phyloP scores from a whole-genome alignment of 768 basidiomycete genomes.

The Pulveroboletus sp. region DNA sequence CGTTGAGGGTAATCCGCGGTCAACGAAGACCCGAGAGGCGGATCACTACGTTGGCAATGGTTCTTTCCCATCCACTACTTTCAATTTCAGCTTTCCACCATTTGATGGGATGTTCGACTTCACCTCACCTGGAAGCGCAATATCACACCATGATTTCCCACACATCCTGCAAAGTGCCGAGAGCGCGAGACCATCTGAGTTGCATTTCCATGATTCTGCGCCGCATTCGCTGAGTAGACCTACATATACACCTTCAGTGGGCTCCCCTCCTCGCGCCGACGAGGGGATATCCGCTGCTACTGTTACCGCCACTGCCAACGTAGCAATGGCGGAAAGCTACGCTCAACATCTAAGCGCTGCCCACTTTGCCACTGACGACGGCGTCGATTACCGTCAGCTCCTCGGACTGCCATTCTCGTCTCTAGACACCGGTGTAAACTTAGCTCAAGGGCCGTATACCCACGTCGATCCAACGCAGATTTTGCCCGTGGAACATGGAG shows the following conservation, averaged over 20 bases:
- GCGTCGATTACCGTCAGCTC: slow-evolving; percentile 57
- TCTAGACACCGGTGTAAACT: slow-evolving; percentile 38
- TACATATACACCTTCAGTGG: slow-evolving; percentile 35
- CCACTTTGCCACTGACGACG: slow-evolving; percentile 50
- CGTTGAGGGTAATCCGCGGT: slow-evolving; percentile 35
- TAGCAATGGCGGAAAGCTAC: slow-evolving; percentile 70
- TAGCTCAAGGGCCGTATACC: slow-evolving; percentile 54
- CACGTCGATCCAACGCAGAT: slow-evolving; percentile 95
- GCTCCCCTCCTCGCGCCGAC: slow-evolving; percentile 27
- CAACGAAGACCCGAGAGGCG: slow-evolving; percentile 30
- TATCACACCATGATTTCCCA: slow-evolving; percentile 34
- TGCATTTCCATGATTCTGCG: slow-evolving; percentile 30
- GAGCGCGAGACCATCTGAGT: slow-evolving; percentile 25
- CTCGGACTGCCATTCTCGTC: slow-evolving; percentile 62
- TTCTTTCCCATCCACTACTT: slow-evolving; percentile 62
- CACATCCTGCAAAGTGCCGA: slow-evolving; percentile 30
- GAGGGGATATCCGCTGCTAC: slow-evolving; percentile 63
- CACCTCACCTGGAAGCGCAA: slow-evolving; percentile 31
- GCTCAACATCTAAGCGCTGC: slow-evolving; percentile 54
- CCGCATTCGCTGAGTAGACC: slow-evolving; percentile 27
- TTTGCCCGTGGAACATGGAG: slow-evolving; percentile 40
- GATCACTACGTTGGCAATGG: slow-evolving; percentile 39
- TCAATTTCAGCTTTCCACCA: slow-evolving; percentile 69
- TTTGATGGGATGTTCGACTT: slow-evolving; percentile 62
- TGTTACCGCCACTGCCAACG: slow-evolving; percentile 58